phyloP scores from a whole-genome alignment of 75 land plant species.

The Picea glauca region DNA sequence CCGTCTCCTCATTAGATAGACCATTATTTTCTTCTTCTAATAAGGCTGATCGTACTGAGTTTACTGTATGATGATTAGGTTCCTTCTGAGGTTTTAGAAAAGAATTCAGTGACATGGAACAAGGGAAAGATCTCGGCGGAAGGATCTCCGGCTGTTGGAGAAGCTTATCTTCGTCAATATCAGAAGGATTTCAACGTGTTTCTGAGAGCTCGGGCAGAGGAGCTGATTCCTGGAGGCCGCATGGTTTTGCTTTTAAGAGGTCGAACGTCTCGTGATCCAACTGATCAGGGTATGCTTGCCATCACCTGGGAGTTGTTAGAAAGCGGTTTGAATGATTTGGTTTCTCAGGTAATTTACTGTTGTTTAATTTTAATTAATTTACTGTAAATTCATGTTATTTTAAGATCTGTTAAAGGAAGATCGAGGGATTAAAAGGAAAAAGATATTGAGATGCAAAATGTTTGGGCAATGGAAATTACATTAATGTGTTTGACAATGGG shows the following conservation, averaged over 20 bases:
- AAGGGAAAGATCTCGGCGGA: too few species aligned
- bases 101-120: too few species aligned
- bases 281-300: neutral
- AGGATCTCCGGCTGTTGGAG: slow-evolving; percentile 13
- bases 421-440: neutral
- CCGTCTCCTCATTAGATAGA: too few species aligned
- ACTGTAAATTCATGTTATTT: too few species aligned
- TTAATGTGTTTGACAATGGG: too few species aligned
- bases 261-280: slow-evolving; percentile 13
- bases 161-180: slow-evolving; percentile 28
- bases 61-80: neutral
- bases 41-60: too few species aligned
- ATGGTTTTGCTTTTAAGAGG: slow-evolving; percentile 23
- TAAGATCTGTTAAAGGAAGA: neutral
- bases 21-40: too few species aligned
- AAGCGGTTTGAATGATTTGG: slow-evolving; percentile 20
- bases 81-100: too few species aligned
- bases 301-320: neutral
- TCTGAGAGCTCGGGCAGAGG: slow-evolving; percentile 20
- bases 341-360: slow-evolving; percentile 18
- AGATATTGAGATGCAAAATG: too few species aligned
- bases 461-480: too few species aligned
- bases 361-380: neutral
- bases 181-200: slow-evolving; percentile 1
- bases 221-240: slow-evolving; percentile 19